Conservation (phyloP, 2,329 filamentous ascomycete species). For the Paramyrothecium roridum region DNA sequence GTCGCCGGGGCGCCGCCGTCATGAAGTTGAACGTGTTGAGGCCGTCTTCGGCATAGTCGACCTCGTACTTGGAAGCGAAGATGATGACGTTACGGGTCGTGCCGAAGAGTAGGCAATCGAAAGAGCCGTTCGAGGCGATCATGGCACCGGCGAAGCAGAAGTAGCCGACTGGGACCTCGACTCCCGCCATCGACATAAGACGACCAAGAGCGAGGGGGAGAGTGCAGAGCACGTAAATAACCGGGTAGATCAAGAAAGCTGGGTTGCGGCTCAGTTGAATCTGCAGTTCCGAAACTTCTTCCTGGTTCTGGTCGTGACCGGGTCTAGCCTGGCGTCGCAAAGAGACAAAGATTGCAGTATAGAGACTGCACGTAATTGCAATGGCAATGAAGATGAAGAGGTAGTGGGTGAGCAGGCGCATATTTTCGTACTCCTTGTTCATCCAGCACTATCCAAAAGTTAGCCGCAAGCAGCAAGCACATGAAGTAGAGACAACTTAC, state of each 20-base stretch:
- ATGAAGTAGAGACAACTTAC: conserved; percentile 28
- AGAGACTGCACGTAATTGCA: conserved; percentile 32
- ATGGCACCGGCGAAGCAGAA: conserved; percentile 59
- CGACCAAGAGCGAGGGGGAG: conserved; percentile 62
- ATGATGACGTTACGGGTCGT: conserved; percentile 51
- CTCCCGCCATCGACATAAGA: conserved; percentile 59
- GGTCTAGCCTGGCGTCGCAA: conserved; percentile 23
- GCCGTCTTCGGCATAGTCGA: conserved; percentile 43
- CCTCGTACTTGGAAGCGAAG: conserved; percentile 33
- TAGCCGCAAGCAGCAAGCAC: conserved; percentile 2
- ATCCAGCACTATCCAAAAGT: conserved; percentile 57
- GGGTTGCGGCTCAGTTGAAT: conserved; percentile 33
- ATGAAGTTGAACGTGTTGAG: conserved; percentile 50
- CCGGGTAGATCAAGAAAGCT: conserved; percentile 63
- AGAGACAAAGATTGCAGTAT: conserved; percentile 36
- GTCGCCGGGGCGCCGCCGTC: conserved; percentile 31
- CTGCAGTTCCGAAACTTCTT: conserved; percentile 5
- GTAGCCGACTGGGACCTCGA: conserved; percentile 46
- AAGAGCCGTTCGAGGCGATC: conserved; percentile 53
- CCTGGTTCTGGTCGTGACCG: conserved; percentile 7
- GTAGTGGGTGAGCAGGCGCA: conserved; percentile 61
- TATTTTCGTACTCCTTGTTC: conserved; percentile 45
- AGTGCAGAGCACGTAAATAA: conserved; percentile 68
- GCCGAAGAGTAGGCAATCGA: conserved; percentile 53
- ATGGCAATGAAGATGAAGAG: conserved; percentile 56